Evolutionary conservation across 1,284 basidiomycete genomes (phyloP), one percentile per base, ranked within the genome.

Genomic region (Ganoderma lucidum): DNA sequence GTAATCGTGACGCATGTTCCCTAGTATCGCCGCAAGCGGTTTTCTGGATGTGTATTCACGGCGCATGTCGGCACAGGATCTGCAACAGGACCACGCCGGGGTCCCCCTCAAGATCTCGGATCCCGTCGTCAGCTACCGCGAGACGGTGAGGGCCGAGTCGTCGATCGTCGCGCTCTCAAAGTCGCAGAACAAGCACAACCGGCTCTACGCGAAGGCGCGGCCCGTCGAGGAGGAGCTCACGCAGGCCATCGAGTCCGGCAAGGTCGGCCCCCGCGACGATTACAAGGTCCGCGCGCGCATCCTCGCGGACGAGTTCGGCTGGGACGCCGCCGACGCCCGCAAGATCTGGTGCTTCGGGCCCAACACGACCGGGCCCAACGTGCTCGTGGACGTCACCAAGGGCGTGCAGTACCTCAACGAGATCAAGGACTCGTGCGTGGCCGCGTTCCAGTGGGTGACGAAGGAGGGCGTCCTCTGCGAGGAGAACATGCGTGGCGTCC

Each of bases 331-430:
- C 73, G 98, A 99, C 80, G 98, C 98, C 77, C 90, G 98, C 82
- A 99, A 98, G 90, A 99, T 99, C 80, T 99, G 98, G 98, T 96
- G 95, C 86, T 99, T 99, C 88, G 97, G 97, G 78, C 98, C 98
- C 75, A 98, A 99, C 78, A 98, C 96, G 68, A 97, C 95, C 75
- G 98, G 98, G 70, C 93, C 98, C 73, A 99, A 99, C 87, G 83
- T 99, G 83, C 86, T 99, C 82, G 95, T 98, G 78, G 98, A 99
- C 86, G 95, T 94, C 78, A 98, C 98, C 80, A 99, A 99, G 91
- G 97, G 96, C 89, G 97, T 99, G 71, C 96, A 97, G 80, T 97
- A 96, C 85, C 86, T 97, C 76, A 96, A 95, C 81, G 98, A 99
- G 90, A 99, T 99, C 90, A 99, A 99, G 90, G 98, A 99, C 84